A percentile compares a stretch with the other conserved stretches of the same genome.
Conservation (phyloP, 1,284 basidiomycete species). For the Ganoderma lucidum region DNA sequence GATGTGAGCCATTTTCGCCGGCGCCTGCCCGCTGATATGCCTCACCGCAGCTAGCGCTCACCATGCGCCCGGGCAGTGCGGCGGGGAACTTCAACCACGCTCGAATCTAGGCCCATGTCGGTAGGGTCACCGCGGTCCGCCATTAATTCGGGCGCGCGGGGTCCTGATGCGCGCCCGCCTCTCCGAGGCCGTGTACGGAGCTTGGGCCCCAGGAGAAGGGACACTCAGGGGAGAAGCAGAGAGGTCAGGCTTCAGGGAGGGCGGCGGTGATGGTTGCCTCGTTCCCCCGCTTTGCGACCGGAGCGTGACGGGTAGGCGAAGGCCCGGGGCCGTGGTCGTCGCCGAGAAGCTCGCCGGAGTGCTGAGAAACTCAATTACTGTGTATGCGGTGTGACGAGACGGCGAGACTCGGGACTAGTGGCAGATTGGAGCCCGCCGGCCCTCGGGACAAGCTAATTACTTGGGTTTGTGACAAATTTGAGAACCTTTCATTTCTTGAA, state of each 20-base stretch:
- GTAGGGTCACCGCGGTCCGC: neutral
- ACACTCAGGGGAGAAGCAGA: neutral
- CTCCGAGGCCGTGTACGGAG: neutral
- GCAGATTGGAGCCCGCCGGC: neutral
- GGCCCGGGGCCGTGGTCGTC: neutral
- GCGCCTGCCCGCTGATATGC: conserved; percentile 2
- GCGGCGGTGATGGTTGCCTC: conserved; percentile 9
- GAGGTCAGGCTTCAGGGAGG: too few species aligned
- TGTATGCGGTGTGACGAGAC: neutral
- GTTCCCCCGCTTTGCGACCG: neutral
- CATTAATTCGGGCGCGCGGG: neutral
- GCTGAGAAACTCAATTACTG: too few species aligned
- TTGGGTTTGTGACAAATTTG: too few species aligned
- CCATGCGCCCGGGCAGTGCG: conserved; percentile 2
- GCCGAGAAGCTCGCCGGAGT: too few species aligned
- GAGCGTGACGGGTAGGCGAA: neutral
- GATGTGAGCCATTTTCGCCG: conserved; percentile 11
- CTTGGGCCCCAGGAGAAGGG: neutral
- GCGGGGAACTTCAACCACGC: neutral
- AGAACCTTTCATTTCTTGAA: too few species aligned
- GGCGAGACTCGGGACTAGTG: neutral
- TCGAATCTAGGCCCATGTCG: too few species aligned
- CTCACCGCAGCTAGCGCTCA: neutral
- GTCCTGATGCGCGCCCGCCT: neutral
- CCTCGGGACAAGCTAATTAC: too few species aligned